These are phyloP conservation scores for Stemphylium beticola DNA, from an alignment of 2,329 filamentous ascomycete species.

Conservation along the genomic window DNA sequence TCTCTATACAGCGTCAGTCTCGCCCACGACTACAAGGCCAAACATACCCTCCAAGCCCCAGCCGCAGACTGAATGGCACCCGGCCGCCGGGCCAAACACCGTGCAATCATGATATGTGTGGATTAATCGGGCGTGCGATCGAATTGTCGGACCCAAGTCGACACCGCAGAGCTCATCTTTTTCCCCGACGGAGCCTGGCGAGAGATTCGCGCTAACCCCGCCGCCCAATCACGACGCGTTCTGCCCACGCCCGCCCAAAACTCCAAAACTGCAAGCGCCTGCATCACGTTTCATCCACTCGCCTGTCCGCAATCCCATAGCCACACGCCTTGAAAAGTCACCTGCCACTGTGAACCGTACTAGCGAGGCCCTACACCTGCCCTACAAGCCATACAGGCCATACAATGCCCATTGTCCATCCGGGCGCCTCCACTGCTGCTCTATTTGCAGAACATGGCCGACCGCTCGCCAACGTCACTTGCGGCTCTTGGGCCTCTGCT, in stretches of 20 bases:
- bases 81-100: slow-evolving; percentile 40
- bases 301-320: slow-evolving; percentile 29
- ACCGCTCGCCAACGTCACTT: slow-evolving; percentile 17
- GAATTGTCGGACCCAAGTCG: slow-evolving; percentile 20
- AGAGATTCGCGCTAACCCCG: slow-evolving; percentile 23
- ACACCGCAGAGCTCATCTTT: slow-evolving; percentile 26
- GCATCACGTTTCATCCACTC: slow-evolving; percentile 39
- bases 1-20: slow-evolving; percentile 40
- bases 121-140: slow-evolving; percentile 14
- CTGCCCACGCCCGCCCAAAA: slow-evolving; percentile 13
- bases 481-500: slow-evolving; percentile 18
- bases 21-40: slow-evolving; percentile 12
- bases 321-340: slow-evolving; percentile 39
- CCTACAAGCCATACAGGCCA: slow-evolving; percentile 22
- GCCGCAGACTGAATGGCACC: slow-evolving; percentile 29
- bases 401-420: slow-evolving; percentile 39
- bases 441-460: slow-evolving; percentile 39
- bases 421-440: slow-evolving; percentile 36
- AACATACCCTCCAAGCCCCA: slow-evolving; percentile 31
- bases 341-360: slow-evolving; percentile 33
- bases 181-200: slow-evolving; percentile 23
- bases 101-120: slow-evolving; percentile 43
- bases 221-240: slow-evolving; percentile 42
- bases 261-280: slow-evolving; percentile 40
- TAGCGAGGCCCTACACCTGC: slow-evolving; percentile 18